phyloP scores from a whole-genome alignment of 106 monocot species.

The Dioscorea zingiberensis region DNA sequence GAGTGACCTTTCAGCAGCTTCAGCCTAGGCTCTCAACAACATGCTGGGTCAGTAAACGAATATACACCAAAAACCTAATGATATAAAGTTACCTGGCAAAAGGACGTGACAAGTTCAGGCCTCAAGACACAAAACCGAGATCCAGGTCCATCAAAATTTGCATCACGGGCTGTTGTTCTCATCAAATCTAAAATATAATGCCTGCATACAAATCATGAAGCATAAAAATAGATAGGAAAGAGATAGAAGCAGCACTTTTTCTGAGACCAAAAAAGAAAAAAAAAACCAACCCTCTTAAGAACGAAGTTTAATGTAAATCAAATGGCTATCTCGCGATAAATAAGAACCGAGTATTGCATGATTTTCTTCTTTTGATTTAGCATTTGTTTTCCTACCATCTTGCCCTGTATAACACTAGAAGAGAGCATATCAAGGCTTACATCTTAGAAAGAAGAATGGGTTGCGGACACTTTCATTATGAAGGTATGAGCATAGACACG shows the following conservation, averaged over 20 bases:
- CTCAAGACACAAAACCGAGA: slow-evolving; percentile 86
- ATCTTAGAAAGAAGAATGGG: too few species aligned
- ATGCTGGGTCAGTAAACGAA: neutral
- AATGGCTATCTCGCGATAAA: too few species aligned
- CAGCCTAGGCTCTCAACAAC: slow-evolving; percentile 22
- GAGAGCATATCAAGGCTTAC: too few species aligned
- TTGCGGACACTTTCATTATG: too few species aligned
- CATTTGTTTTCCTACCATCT: too few species aligned
- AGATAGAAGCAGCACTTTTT: neutral
- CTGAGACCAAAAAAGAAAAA: too few species aligned
- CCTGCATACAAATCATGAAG: slow-evolving; percentile 5
- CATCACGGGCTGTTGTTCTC: slow-evolving; percentile 94
- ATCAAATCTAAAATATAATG: slow-evolving; percentile 98
- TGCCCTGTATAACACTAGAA: too few species aligned
- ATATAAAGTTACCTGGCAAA: slow-evolving; percentile 60
- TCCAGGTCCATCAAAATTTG: slow-evolving; percentile 70
- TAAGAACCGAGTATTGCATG: too few species aligned
- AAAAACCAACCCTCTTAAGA: too few species aligned
- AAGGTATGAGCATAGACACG: too few species aligned
- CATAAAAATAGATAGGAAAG: slow-evolving; percentile 6
- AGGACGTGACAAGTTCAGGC: slow-evolving; percentile 81
- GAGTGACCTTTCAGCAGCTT: slow-evolving; percentile 28
- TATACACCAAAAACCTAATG: neutral
- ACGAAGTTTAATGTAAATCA: too few species aligned
- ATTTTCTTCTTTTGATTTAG: too few species aligned